Base-by-base conservation (phyloP, 2,329 filamentous ascomycete species). In the Emydomyces testavorans region DNA sequence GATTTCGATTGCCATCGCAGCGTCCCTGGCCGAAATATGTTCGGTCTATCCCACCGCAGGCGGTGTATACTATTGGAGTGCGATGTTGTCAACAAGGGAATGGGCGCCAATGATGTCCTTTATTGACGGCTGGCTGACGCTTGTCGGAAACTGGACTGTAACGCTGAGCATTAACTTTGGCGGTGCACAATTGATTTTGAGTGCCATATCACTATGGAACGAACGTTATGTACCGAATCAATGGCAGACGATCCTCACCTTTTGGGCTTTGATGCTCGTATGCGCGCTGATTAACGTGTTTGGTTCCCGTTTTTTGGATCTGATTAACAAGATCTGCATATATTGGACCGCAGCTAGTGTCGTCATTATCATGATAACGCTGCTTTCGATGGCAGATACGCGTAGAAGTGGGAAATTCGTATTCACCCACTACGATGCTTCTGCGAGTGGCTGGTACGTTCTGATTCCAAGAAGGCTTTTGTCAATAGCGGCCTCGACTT, bases 91-190 rank as follows among this genome's bases (percentile, higher is more conserved):
- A 1, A 81, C 79, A 0, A 73, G 71, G 32, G 69, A 79, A 59
- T 85, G 76, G 68, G 79, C 80, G 3, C 80, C 80, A 2, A 71
- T 84, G 46, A 77, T 81, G 40, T 78, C 74, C 7, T 85, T 80
- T 71, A 76, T 83, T 23, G 82, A 80, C 4, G 82, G 82, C 11
- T 85, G 82, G 81, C 61, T 83, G 47, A 83, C 80, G 0, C 69
- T 85, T 0, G 80, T 85, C 1, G 82, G 82, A 0, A 85, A 85
- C 61, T 85, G 81, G 81, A 85, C 81, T 0, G 74, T 78, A 23
- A 78, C 75, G 0, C 64, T 78, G 15, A 75, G 71, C 32, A 85
- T 86, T 64, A 84, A 83, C 60, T 86, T 86, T 58, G 77, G 74
- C 5, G 86, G 84, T 2, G 83, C 80, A 0, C 77, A 87, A 54